Evolutionary conservation across 2,329 filamentous ascomycete species (phyloP), one percentile per base, ranked within the genome.

Genomic region (Ilyonectria destructans): DNA sequence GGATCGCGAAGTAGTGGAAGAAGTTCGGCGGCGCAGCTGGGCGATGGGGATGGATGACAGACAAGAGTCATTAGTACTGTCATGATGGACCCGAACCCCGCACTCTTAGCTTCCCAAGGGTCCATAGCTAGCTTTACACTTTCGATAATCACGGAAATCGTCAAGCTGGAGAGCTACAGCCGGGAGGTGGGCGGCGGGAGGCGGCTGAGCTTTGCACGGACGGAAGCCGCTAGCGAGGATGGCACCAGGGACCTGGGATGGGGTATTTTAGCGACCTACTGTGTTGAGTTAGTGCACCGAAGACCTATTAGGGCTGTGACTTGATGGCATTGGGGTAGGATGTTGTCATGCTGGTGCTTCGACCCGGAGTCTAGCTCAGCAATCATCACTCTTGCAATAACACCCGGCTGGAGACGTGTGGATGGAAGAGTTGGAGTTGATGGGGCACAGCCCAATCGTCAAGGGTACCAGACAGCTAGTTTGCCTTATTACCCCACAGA

Each of bases 401-500:
- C 15, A 33, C 17, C 26, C 33, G 49, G 9, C 29, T 2, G n/a
- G 26, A 33, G 17, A 31, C 29, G 21, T 52, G 17, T 33, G 49
- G 29, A 52, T 33, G 26, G 49, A 33, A 33, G 9, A 33, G 26
- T n/a, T 52, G 49, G 49, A 13, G 26, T 33, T 52, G 49, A 31
- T 52, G 40, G 40, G n/a, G 40, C 40, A n/a, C n/a, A 17, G 17
- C 40, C 40, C n/a, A 43, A 43, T 43, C 40, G 17, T n/a, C 26
- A 15, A 17, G 13, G 7, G 13, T 45, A 45, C 17, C 13, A 5
- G 9, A n/a, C 26, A 8, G 15, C 10, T 9, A n/a, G 62, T 7
- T 35, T 21, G 40, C 37, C 5, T n/a, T n/a, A n/a, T 31, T 65
- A 45, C 58, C 46, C 63, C 63, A 66, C 58, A 58, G 26, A 9